Evolutionary conservation across 164 flowering plant genomes (phyloP), one percentile per base, ranked within the genome.

Genomic region (Liriodendron chinense): DNA sequence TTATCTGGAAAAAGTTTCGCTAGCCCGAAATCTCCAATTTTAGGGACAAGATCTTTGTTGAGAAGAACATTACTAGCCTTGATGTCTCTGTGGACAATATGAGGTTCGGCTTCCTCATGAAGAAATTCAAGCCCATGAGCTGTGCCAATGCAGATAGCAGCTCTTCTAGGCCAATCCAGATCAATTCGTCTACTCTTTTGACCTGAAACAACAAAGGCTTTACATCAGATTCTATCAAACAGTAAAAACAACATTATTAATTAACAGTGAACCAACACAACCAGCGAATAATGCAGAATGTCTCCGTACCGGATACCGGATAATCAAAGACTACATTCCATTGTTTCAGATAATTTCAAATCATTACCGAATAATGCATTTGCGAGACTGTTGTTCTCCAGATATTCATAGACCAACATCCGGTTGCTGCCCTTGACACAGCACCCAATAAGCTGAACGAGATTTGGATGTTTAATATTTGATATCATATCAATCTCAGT

Each of bases 1-100:
- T 92, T 88, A 79, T 92, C 97, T 9, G 97, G 96, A 74, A 94
- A 92, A 65, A 94, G 92, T 73, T 91, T 94, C 21, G 97, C 98
- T 50, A 94, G 82, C n/a, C 98, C 98, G 79, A 94, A 94, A 80
- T 94, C 98, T 76, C 97, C 93, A 20, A 94, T 94, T 82, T 91
- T 94, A 47, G 98, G 96, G 74, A 72, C 78, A 65, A 89, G 84
- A 66, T 85, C 82, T 74, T 73, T 79, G 71, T 90, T 97, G 62
- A 94, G 91, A 82, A 94, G 97, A 78, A 94, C 78, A 78, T 94
- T 91, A 78, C 98, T 92, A 28, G 96, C 96, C 79, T 94, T 92
- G 69, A 94, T 91, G 78, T 94, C 98, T 72, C 97, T 82, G 80
- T 92, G 97, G 61, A 94, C 94, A 68, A 94, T 86, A n/a, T 76